Conservation (phyloP, 257 asterid genomes). For the Petunia axillaris region DNA sequence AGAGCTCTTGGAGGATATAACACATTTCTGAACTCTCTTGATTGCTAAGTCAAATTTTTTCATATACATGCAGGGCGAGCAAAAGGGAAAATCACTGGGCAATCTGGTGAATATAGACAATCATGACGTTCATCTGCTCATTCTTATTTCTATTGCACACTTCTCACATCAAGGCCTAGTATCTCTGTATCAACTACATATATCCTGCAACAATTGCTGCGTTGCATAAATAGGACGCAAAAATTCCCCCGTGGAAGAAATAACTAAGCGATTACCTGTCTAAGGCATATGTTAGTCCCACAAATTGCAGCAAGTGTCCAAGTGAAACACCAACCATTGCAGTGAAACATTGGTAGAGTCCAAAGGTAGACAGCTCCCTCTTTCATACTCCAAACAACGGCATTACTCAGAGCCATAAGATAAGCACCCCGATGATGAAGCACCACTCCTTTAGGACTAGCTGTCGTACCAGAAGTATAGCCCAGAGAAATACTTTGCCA, state of each 20-base stretch:
- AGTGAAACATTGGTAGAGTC: constrained; percentile 96
- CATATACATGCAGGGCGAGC: not conserved
- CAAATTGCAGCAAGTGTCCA: constrained; percentile 90
- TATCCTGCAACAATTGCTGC: not conserved
- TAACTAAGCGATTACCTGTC: constrained; percentile 63
- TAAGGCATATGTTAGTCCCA: constrained; percentile 87
- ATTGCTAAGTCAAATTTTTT: not conserved
- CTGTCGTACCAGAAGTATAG: constrained; percentile 94
- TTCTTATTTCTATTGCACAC: not conserved
- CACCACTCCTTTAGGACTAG: constrained; percentile 97
- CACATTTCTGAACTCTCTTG: not conserved
- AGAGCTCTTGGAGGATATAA: not conserved
- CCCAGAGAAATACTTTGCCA: constrained; percentile 96
- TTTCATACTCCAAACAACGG: constrained; percentile 67
- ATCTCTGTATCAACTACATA: not conserved
- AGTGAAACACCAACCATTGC: constrained; percentile 96
- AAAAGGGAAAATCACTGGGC: not conserved
- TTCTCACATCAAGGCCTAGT: not conserved
- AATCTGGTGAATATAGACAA: constrained; percentile 9
- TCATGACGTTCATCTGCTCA: not conserved
- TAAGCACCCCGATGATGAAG: constrained; percentile 96
- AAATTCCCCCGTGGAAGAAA: not conserved
- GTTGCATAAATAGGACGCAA: not conserved
- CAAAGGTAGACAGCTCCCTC: constrained; percentile 89
- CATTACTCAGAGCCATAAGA: constrained; percentile 81